These are phyloP conservation scores for Monosporozyma yasuniensis DNA, from an alignment of 805 yeast species.

Conservation along the genomic window DNA sequence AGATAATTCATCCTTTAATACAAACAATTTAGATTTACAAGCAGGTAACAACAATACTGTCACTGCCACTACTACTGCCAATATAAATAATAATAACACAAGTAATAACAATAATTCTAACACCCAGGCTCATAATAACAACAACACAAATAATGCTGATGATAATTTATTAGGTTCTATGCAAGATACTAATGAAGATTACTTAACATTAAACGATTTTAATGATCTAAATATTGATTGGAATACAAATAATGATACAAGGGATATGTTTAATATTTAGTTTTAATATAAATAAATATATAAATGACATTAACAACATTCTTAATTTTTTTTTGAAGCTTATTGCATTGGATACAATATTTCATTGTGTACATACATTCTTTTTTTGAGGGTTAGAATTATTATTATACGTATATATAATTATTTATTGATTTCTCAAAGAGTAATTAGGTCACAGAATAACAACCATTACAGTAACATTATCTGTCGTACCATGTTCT, in stretches of 20 bases:
- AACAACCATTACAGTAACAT: constrained; percentile 88
- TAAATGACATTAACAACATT: constrained; percentile 5
- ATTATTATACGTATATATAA: background rate
- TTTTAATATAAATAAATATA: background rate
- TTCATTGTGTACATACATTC: background rate
- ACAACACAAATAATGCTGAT: background rate
- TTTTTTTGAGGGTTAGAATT: no score
- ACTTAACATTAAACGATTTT: constrained; percentile 29
- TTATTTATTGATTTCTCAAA: background rate
- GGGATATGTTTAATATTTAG: constrained; percentile 4
- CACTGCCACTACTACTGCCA: background rate
- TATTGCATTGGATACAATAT: background rate
- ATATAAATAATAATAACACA: constrained; percentile 1
- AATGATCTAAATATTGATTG: constrained; percentile 30
- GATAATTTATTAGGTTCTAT: constrained; percentile 5
- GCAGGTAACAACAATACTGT: constrained; percentile 5
- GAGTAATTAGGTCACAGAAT: constrained; percentile 10
- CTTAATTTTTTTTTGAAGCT: background rate
- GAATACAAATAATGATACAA: constrained; percentile 22
- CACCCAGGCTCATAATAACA: constrained; percentile 4
- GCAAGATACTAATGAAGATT: constrained; percentile 23
- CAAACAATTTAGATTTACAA: constrained; percentile 12
- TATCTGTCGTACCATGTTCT: constrained; percentile 75
- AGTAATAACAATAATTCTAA: constrained; percentile 4
- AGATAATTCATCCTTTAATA: constrained; percentile 26